Conservation (phyloP, 1,139 yeast genomes). For the Taiozyma sp. region DNA sequence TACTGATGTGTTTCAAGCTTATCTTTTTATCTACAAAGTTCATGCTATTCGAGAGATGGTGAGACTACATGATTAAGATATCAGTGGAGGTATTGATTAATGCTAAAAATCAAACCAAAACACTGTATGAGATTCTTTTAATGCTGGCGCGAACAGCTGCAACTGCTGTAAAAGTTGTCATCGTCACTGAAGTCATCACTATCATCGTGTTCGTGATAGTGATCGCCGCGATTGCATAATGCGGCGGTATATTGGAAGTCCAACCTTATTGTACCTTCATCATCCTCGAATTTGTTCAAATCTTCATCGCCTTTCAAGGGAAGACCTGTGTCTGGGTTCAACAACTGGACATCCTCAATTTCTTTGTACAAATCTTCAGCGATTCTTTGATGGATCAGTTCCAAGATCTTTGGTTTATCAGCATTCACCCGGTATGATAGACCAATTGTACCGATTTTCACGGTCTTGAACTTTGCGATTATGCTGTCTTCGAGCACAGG, state of each 20-base stretch:
- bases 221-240: constrained; percentile 6
- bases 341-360: constrained; percentile 12
- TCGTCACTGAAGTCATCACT: constrained; percentile 21
- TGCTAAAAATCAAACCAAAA: too few relatives aligned
- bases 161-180: constrained; percentile 19
- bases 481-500: constrained; percentile 17
- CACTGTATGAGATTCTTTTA: too few relatives aligned
- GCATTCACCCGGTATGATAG: constrained; percentile 13
- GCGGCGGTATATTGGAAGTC: constrained; percentile 15
- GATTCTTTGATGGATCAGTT: constrained; percentile 13
- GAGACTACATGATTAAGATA: too few relatives aligned
- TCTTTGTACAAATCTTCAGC: constrained; percentile 17
- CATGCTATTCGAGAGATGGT: too few relatives aligned
- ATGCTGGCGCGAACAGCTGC: constrained; percentile 21
- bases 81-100: too few relatives aligned
- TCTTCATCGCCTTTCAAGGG: constrained; percentile 13
- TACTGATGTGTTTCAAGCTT: too few relatives aligned
- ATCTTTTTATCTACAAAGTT: too few relatives aligned
- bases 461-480: constrained; percentile 11
- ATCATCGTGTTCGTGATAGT: constrained; percentile 9
- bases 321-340: constrained; percentile 16
- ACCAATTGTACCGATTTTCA: constrained; percentile 16
- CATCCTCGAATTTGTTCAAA: constrained; percentile 9
- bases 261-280: constrained; percentile 12
- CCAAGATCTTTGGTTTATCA: constrained; percentile 11